Base-by-base conservation (phyloP, 129 eudicot genomes). In the Cynara cardunculus region DNA sequence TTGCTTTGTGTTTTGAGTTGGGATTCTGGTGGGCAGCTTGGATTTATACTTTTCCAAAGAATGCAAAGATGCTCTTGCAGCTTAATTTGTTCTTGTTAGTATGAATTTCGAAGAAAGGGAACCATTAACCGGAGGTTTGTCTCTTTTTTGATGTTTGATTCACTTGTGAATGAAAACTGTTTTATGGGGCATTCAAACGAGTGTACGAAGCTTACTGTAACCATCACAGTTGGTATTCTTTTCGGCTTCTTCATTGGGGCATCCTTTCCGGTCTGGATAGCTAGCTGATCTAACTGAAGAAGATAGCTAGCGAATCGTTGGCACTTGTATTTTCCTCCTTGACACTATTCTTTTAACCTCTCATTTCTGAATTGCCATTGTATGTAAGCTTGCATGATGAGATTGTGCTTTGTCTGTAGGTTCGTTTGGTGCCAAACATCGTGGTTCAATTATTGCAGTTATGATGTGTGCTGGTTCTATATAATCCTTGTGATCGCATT, bases 201-300 rank as follows among this genome's bases (percentile, higher is more conserved):
- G 67, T 78, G 74, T 69, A 73, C 87, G 85, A 86, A 78, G 90
- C 75, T 85, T 28, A 25, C 91, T 64, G 65, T 85, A 10, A 80
- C 91, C 3, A 80, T 86, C 24, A 72, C 87, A 26, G 75, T 82
- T 78, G 97, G 97, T 80, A 39, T 90, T 41, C 35, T 88, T 76
- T 77, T 87, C 27, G 99, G 99, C 21, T 92, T 92, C 90, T 78
- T 89, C 69, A 78, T 92, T 30, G 99, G 99, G 80, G 80, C 83
- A 44, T 78, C 90, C 3, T 87, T 79, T 85, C 94, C 96, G 18
- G 37, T 80, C 18, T 84, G n/a, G n/a, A n/a, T n/a, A n/a, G n/a
- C n/a, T n/a, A n/a, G n/a, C n/a, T n/a, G n/a, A n/a, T n/a, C n/a
- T n/a, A n/a, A n/a, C n/a, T n/a, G n/a, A n/a, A n/a, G n/a, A n/a